Base-by-base conservation (phyloP, 495 filamentous ascomycete genomes). In the Bathelium albidoporum region DNA sequence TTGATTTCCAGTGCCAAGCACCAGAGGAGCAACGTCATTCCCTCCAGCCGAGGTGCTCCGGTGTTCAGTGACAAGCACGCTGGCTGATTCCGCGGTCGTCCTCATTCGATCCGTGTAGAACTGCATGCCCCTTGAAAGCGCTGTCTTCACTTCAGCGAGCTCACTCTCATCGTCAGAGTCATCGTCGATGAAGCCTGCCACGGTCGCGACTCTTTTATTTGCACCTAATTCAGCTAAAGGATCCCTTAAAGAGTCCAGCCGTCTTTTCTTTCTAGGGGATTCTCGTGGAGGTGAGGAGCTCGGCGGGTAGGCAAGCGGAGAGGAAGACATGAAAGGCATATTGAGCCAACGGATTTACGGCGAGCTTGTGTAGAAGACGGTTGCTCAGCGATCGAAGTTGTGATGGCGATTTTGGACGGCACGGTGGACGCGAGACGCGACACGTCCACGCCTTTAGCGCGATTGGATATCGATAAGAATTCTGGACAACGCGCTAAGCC, bases 261-360 rank as follows among this genome's bases (percentile, higher is more conserved):
- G 61, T 59, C 67, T 71, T 59, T 66, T 66, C 63, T 73, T 73
- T 53, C 64, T 68, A n/a, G 66, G 64, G 20, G 69, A 66, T 41
- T 75, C 72, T 32, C 59, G 59, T 28, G 76, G 71, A 9, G 82
- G 80, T 7, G 80, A 78, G 2, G 82, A 84, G 65, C 78, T 83
- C 16, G 77, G 72, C 1, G 85, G 83, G 67, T 83, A 83, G n/a
- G 74, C 70, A 18, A 83, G 72, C 24, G 86, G 83, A 18, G 86
- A 87, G 1, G 87, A 86, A 2, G 87, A 87, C 16, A 83, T 79
- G 43, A 83, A 76, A 9, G 83, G 80, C 83, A 89, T 88, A 32
- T 74, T 82, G 74, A 53, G 71, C 14, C 14, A 14, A n/a, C n/a
- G n/a, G n/a, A n/a, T n/a, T n/a, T n/a, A n/a, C n/a, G n/a, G n/a